Evolutionary conservation across 2,329 filamentous ascomycete genomes (phyloP).

Genomic region (Fusarium oxysporum): DNA sequence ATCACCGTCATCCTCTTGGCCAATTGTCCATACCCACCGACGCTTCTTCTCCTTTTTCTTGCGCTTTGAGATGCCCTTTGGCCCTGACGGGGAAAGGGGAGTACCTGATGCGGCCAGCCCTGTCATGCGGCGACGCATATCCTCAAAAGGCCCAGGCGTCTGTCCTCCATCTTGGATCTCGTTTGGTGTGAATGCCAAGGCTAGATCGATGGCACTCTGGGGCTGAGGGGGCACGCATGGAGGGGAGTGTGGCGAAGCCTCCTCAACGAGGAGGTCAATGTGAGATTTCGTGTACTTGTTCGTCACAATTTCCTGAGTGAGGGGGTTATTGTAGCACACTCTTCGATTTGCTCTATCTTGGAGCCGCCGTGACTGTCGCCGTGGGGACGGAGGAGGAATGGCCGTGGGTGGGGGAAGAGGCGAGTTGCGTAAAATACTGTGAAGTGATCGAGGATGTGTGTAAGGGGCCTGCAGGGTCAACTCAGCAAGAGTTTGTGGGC

Average conservation of each 20-base stretch:
- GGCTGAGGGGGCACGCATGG: constrained; percentile 47
- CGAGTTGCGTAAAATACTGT: constrained; percentile 75
- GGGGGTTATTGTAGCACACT: constrained; percentile 71
- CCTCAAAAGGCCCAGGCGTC: constrained; percentile 72
- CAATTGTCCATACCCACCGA: constrained; percentile 75
- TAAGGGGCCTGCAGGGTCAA: constrained; percentile 62
- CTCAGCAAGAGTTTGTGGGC: constrained; percentile 26
- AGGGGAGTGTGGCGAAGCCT: constrained; percentile 62
- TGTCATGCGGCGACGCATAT: constrained; percentile 69
- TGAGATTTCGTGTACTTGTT: constrained; percentile 72
- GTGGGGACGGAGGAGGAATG: constrained; percentile 63
- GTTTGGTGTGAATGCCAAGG: constrained; percentile 63
- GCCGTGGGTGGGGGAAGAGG: constrained; percentile 67
- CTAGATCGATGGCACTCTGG: constrained; percentile 60
- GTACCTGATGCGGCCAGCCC: constrained; percentile 57
- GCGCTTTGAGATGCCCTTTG: constrained; percentile 63
- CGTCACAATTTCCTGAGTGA: constrained; percentile 73
- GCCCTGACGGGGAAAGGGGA: constrained; percentile 55
- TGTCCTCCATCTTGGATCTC: constrained; percentile 70
- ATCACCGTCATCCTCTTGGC: constrained; percentile 63
- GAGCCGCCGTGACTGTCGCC: constrained; percentile 65
- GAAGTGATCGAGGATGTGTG: constrained; percentile 67
- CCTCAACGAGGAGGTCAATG: constrained; percentile 71
- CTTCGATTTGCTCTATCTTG: constrained; percentile 66
- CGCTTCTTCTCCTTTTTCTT: constrained; percentile 70